These are phyloP conservation scores for Zhuliangozyma blackwelliae DNA, from an alignment of 1,139 yeast species.

Conservation along the genomic window DNA sequence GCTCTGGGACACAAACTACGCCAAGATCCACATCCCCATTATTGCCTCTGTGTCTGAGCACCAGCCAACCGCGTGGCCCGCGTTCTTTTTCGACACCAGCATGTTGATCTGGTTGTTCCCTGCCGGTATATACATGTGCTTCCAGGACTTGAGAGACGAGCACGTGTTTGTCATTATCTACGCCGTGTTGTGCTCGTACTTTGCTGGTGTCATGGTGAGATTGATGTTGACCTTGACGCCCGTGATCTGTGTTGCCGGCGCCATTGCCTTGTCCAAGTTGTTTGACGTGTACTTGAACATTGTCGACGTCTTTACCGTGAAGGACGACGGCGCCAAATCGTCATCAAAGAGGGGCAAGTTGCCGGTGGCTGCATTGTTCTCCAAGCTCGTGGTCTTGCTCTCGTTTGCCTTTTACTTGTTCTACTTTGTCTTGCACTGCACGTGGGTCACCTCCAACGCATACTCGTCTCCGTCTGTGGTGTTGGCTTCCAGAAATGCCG, in stretches of 20 bases:
- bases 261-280: conserved; percentile 79
- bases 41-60: conserved; percentile 99
- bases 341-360: conserved; percentile 10
- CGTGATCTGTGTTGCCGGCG: conserved; percentile 85
- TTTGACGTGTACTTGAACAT: conserved; percentile 80
- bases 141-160: conserved; percentile 87
- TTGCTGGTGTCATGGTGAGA: conserved; percentile 99
- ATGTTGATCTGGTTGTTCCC: conserved; percentile 98
- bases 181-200: conserved; percentile 87
- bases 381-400: conserved; percentile 62
- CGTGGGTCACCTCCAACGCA: conserved; percentile 95
- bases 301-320: conserved; percentile 36
- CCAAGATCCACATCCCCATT: conserved; percentile 96
- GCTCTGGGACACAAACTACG: conserved; percentile 96
- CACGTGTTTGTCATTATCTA: conserved; percentile 91
- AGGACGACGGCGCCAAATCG: conserved; percentile 8
- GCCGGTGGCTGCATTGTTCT: conserved; percentile 37
- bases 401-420: conserved; percentile 72
- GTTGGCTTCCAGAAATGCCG: conserved; percentile 76
- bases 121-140: conserved; percentile 86
- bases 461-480: conserved; percentile 98
- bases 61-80: conserved; percentile 99
- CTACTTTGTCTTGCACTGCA: conserved; percentile 89
- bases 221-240: conserved; percentile 97
- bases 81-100: conserved; percentile 91